Evolutionary conservation across 2,329 filamentous ascomycete genomes (phyloP), one percentile per base, ranked within the genome.

Genomic region (Hawksworthiomyces lignivorus): DNA sequence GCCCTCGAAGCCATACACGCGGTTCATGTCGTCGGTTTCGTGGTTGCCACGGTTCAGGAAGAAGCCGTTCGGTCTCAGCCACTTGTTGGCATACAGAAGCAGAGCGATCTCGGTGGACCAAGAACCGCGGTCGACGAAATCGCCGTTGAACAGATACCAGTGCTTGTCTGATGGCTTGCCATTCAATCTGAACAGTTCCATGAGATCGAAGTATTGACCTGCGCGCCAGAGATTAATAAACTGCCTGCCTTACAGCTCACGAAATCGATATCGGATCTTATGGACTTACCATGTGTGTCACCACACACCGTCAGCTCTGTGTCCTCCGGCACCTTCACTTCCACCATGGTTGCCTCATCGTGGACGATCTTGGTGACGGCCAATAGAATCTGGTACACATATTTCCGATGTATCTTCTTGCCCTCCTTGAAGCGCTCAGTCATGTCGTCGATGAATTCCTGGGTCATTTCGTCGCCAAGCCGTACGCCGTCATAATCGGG

Each of bases 21-120:
- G 81, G 72, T 98, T 98, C 92, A 98, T 98, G 64, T 96, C 90
- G 60, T 97, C 90, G 36, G 92, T 97, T 68, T 98, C 92, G 66
- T 98, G 92, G 65, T 98, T 98, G 53, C 92, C 92, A 48, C 92
- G 81, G 72, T 98, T 98, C 50, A 98, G 70, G 77, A 94, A 97
- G 73, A 98, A 90, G 41, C 73, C 79, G 32, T 80, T 77, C 7
- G 92, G 92, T 41, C 85, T 80, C 55, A 97, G 65, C 90, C 87
- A 95, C 70, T 98, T 98, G 74, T 95, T 94, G 33, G 90, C 85
- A 62, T 96, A 98, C 17, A 98, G 72, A 10, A 96, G 72, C 35
- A 98, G 73, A 10, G 88, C 90, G 53, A 98, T 94, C 62, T 98
- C 92, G n/a, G 82, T 88, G 7, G 90, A 97, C 92, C 92, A 98